A percentile compares a stretch with the other conserved stretches of the same genome.
phyloP scores from a whole-genome alignment of 345 rosid species.

The Anastatica hierochuntica region DNA sequence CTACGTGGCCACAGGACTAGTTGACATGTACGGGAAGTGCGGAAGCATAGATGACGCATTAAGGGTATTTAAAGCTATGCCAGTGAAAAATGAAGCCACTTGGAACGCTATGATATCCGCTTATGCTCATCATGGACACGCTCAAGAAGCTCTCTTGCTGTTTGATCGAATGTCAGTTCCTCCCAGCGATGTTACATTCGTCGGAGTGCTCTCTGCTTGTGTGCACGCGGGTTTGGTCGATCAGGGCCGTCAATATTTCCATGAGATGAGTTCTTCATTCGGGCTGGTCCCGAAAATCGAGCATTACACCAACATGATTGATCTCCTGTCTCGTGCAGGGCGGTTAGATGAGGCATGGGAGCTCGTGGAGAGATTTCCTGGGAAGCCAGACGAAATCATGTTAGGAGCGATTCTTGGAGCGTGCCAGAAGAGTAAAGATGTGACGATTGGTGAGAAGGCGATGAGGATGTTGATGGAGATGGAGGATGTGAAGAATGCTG shows the following conservation, averaged over 20 bases:
- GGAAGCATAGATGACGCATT: conserved; percentile 62
- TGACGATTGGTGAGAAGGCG: conserved; percentile 42
- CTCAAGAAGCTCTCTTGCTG: conserved; percentile 52
- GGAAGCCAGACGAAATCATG: conserved; percentile 64
- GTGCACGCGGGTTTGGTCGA: conserved; percentile 80
- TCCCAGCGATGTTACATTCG: conserved; percentile 68
- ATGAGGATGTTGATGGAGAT: conserved; percentile 45
- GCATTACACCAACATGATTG: conserved; percentile 86
- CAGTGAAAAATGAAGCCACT: conserved; percentile 64
- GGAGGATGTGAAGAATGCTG: conserved; percentile 60
- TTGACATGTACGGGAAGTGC: conserved; percentile 88
- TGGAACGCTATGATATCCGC: conserved; percentile 91
- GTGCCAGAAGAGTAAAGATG: conserved; percentile 50
- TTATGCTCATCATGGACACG: conserved; percentile 66
- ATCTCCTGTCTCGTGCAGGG: conserved; percentile 78
- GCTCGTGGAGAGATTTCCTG: conserved; percentile 59
- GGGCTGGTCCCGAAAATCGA: conserved; percentile 75
- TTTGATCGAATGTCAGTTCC: conserved; percentile 44
- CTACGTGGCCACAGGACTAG: conserved; percentile 59
- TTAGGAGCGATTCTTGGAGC: conserved; percentile 82
- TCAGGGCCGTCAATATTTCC: conserved; percentile 50
- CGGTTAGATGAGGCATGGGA: conserved; percentile 72
- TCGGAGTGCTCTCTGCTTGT: conserved; percentile 78
- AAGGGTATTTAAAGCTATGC: conserved; percentile 59
- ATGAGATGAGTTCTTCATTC: conserved; percentile 46